These are phyloP conservation scores for Ulota crispa DNA, from an alignment of 225 moss, liverwort and hornwort genomes.

Conservation along the genomic window DNA sequence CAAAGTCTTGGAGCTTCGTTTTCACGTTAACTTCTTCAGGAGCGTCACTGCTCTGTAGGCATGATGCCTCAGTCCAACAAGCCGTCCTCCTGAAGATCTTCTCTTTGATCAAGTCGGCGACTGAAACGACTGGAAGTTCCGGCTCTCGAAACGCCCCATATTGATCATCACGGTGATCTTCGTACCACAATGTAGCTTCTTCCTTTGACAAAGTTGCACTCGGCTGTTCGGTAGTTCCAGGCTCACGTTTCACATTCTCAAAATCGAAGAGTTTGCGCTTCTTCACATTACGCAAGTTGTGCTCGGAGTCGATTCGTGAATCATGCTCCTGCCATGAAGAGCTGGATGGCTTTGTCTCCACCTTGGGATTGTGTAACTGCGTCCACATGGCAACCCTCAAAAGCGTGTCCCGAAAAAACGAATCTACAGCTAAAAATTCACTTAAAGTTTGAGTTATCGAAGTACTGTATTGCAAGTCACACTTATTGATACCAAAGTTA, in stretches of 20 bases:
- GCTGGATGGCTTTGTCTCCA: background rate
- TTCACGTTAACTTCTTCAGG: background rate
- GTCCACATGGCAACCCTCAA: background rate
- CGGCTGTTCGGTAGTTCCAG: background rate
- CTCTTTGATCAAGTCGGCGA: background rate
- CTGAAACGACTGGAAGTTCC: background rate
- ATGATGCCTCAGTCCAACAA: background rate
- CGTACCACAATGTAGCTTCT: background rate
- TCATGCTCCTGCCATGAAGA: background rate
- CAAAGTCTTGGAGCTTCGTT: too few species aligned
- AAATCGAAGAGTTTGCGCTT: background rate
- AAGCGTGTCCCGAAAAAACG: background rate
- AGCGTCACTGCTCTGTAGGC: background rate
- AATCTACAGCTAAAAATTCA: background rate
- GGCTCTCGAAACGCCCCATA: background rate
- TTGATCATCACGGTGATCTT: background rate
- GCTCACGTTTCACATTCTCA: conserved; percentile 17
- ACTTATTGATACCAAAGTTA: background rate
- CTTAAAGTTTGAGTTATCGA: background rate
- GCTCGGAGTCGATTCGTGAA: background rate
- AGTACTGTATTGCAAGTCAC: background rate
- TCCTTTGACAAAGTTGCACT: background rate
- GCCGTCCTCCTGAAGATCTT: background rate
- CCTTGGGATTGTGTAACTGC: background rate
- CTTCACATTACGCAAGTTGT: background rate